Conservation (phyloP, 192 early-diverging fungal species). For the Linnemannia zychae region DNA sequence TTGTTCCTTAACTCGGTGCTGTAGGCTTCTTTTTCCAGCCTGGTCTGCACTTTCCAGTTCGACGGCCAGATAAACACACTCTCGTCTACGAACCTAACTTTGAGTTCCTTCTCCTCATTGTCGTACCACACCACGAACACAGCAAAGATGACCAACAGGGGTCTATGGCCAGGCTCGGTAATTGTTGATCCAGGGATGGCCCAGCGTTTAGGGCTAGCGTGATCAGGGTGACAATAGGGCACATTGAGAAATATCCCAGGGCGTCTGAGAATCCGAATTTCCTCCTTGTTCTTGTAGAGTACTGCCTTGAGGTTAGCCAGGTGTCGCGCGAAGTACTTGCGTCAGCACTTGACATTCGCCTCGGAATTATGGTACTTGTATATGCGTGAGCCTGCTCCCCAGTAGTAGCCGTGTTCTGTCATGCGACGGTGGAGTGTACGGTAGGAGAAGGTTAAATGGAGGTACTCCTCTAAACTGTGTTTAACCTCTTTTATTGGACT, state of each 20-base stretch:
- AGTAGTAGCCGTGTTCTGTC: not conserved
- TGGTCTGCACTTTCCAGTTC: conserved; percentile 5
- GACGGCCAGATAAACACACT: conserved; percentile 30
- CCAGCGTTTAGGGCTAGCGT: conserved; percentile 11
- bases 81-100: not conserved
- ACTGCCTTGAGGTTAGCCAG: not conserved
- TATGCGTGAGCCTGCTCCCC: conserved; percentile 6
- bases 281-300: not conserved
- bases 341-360: not conserved
- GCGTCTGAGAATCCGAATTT: not conserved
- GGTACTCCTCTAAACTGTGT: not conserved
- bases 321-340: conserved; percentile 4
- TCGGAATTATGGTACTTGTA: conserved; percentile 18
- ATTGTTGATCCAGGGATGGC: not conserved
- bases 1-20: not conserved
- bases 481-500: not conserved
- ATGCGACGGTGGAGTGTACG: not conserved
- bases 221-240: conserved; percentile 21
- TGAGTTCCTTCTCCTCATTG: not conserved
- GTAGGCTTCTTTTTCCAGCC: not conserved
- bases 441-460: not conserved
- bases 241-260: conserved; percentile 25
- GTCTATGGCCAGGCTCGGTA: conserved; percentile 1
- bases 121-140: conserved; percentile 23
- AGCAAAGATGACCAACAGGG: conserved; percentile 20